A percentile compares a stretch with the other conserved stretches of the same genome.
Conservation (phyloP, 768 basidiomycete genomes). For the Podaxis sp. region DNA sequence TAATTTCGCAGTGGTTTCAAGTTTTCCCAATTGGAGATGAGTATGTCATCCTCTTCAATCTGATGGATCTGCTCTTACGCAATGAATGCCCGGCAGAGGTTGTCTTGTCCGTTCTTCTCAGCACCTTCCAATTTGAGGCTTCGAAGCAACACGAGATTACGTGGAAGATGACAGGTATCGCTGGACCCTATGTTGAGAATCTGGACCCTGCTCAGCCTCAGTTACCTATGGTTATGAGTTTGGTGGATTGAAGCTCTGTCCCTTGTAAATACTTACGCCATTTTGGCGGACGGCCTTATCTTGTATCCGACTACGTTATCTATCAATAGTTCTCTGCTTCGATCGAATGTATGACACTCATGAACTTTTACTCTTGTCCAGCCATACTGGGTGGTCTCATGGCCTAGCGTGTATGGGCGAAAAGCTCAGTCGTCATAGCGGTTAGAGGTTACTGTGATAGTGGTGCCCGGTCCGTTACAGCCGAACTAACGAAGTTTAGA, state of each 20-base stretch:
- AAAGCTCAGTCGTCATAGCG: too few relatives aligned
- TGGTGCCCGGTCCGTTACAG: too few relatives aligned
- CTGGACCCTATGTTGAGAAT: not conserved
- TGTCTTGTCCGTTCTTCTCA: conserved; percentile 16
- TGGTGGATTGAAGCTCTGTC: not conserved
- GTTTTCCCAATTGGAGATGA: conserved; percentile 14
- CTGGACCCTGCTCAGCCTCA: not conserved
- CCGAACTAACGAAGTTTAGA: too few relatives aligned
- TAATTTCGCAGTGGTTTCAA: conserved; percentile 5
- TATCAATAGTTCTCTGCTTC: too few relatives aligned
- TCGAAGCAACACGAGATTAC: conserved; percentile 5
- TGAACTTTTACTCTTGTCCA: too few relatives aligned
- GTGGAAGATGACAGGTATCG: conserved; percentile 14
- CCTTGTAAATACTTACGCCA: too few relatives aligned
- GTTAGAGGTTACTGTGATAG: too few relatives aligned
- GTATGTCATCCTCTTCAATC: not conserved
- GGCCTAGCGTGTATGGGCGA: too few relatives aligned
- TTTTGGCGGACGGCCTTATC: too few relatives aligned
- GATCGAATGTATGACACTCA: too few relatives aligned
- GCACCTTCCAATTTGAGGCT: conserved; percentile 7
- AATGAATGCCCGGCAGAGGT: conserved; percentile 10
- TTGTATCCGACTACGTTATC: too few relatives aligned
- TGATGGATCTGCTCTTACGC: not conserved
- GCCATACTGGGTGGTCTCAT: too few relatives aligned
- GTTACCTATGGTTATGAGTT: not conserved